phyloP scores from a whole-genome alignment of 768 basidiomycete species.

The Pleurotus citrinopileatus region DNA sequence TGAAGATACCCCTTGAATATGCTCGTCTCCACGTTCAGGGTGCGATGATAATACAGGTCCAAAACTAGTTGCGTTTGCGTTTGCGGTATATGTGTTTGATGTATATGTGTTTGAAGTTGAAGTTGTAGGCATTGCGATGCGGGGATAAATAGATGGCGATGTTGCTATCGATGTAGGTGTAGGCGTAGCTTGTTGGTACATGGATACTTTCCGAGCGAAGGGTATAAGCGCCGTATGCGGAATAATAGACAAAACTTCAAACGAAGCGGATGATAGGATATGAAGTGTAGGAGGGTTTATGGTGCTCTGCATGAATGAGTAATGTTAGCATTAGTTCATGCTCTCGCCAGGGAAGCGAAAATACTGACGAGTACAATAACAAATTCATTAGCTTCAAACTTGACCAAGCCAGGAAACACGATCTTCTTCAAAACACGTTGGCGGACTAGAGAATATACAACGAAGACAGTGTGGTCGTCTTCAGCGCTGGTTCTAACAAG shows the following conservation, averaged over 20 bases:
- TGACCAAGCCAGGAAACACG: constrained; percentile 35
- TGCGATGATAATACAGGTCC: constrained; percentile 34
- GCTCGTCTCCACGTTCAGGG: too few relatives aligned
- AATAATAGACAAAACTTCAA: constrained; percentile 49
- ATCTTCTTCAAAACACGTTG: constrained; percentile 46
- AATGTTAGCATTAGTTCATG: constrained; percentile 1
- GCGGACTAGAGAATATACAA: constrained; percentile 17
- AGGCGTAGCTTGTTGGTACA: constrained; percentile 3
- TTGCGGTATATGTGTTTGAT: too few relatives aligned
- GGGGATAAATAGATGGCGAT: constrained; percentile 15
- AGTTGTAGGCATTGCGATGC: constrained; percentile 12
- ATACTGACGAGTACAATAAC: constrained; percentile 59
- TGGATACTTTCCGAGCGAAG: constrained; percentile 27
- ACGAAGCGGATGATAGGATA: constrained; percentile 53
- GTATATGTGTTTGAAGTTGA: too few relatives aligned
- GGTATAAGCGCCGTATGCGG: constrained; percentile 42
- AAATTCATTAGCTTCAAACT: constrained; percentile 42
- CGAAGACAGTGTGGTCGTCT: constrained; percentile 10
- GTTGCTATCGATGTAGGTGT: constrained; percentile 29
- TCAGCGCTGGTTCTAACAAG: constrained; percentile 8
- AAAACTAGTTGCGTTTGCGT: constrained; percentile 14
- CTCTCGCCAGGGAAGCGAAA: background rate
- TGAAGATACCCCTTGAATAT: background rate
- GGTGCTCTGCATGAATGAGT: constrained; percentile 44
- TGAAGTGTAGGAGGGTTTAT: constrained; percentile 51